Base-by-base conservation (phyloP, 352 stramenopile genomes). In the Phytopythium aichiense region DNA sequence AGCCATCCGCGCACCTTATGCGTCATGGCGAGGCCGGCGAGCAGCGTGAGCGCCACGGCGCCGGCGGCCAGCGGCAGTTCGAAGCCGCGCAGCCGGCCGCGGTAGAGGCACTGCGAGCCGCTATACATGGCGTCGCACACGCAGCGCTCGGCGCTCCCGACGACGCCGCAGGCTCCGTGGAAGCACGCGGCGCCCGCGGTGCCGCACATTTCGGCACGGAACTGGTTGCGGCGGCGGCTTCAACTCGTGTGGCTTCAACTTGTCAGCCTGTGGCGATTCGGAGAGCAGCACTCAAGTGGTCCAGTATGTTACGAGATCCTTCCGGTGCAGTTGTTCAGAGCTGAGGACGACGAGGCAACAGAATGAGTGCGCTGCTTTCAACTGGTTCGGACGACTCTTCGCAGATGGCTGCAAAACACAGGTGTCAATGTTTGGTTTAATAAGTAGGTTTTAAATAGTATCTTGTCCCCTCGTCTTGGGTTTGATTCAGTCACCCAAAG, bases 11-110 rank as follows among this genome's bases (percentile, higher is more conserved):
- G 50, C 5, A 61, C 65, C 28, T 66, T 72, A 13, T 40, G 56
- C 20, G 61, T 71, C 16, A 84, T 31, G 18, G 76, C 53, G 11
- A 77, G 49, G 0, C 74, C 70, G 48, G 87, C 43, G 8, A 74
- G 22, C 2, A 76, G 23, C n/a, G 84, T 59, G 30, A 71, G 49
- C 20, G 87, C 64, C 13, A 89, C 53, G 16, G 78, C n/a, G 13
- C 61, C 56, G 22, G 52, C 63, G 7, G 77, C 68, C n/a, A 91
- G 56, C 52, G 76, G 73, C 33, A 87, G 49, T 66, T 89, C 81
- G 61, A 81, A 77, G 63, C 77, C 80, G 37, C 73, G 35, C 50
- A 87, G 65, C 23, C 72, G 66, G 9, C 18, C 61, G 45, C 81
- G 69, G 38, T 72, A 68, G 35, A 69, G 65, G 58, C 81, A 91